Evolutionary conservation across 2,329 filamentous ascomycete species (phyloP), one percentile per base, ranked within the genome.

Genomic region (Phialophora tarda): DNA sequence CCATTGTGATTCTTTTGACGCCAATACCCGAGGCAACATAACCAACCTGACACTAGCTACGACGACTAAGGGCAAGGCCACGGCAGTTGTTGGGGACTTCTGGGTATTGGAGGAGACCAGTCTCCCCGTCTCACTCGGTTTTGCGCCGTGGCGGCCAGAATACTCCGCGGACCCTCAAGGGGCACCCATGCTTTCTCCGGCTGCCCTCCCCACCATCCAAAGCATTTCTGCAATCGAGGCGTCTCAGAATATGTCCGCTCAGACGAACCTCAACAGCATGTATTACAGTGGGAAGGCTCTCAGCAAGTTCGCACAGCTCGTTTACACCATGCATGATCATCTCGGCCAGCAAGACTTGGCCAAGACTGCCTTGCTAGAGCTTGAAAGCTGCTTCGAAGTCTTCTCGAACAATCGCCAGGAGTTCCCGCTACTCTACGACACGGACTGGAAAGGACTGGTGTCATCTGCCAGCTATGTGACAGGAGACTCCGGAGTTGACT

Each of bases 241-340:
- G 0, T 84, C 86, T 0, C 89, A 95, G 77, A 85, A 93, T 75
- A 91, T 97, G 78, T 78, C 82, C n/a, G 80, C 81, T 0, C 89
- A 95, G 74, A 87, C 88, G 4, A 86, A 95, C 69, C 81, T 91
- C 41, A 86, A 94, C 75, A 96, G 92, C 44, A 93, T 97, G 88
- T 98, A 98, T 78, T 97, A 90, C 77, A 91, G 91, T 72, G 95
- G 95, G 72, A 98, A 94, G 82, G 90, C 88, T 0, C 79, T 95
- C 21, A 89, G 88, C 69, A 94, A 94, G 75, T 93, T 92, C 77
- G 91, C 90, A 0, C 82, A 82, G 17, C 81, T 93, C 30, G 79
- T 91, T 47, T 89, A 90, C 72, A 85, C 88, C 0, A 82, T 88
- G 50, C 82, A 88, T 66, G 85, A 90, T 70, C 78, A 94, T 68